Evolutionary conservation across 768 basidiomycete genomes (phyloP).

Genomic region (Amanita brunnescens): DNA sequence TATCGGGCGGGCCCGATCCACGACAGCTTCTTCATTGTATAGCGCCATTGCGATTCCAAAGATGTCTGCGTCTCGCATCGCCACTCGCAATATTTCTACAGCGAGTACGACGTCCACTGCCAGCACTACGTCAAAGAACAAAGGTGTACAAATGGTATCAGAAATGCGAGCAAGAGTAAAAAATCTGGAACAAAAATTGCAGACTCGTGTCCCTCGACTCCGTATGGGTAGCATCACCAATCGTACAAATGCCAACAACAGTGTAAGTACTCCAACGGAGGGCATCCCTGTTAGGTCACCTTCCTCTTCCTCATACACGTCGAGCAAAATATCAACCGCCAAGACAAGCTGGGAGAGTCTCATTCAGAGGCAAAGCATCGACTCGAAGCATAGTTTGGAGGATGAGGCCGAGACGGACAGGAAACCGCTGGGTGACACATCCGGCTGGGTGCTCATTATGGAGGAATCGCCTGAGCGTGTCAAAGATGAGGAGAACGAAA

Average conservation of each 20-base stretch:
- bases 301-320: constrained; percentile 28
- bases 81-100: constrained; percentile 29
- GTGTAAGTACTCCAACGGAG: constrained; percentile 13
- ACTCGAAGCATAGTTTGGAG: constrained; percentile 39
- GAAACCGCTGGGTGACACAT: constrained; percentile 44
- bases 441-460: constrained; percentile 87
- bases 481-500: constrained; percentile 47
- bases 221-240: constrained; percentile 73
- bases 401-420: constrained; percentile 36
- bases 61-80: constrained; percentile 38
- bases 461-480: constrained; percentile 72
- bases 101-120: constrained; percentile 33
- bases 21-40: constrained; percentile 44
- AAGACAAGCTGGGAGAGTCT: constrained; percentile 36
- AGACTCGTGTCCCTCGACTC: constrained; percentile 76
- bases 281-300: constrained; percentile 18
- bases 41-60: constrained; percentile 38
- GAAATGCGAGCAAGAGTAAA: constrained; percentile 84
- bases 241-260: constrained; percentile 32
- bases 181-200: constrained; percentile 79
- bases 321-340: constrained; percentile 31
- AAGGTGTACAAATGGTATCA: constrained; percentile 87
- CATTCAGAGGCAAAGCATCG: constrained; percentile 32
- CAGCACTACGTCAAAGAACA: constrained; percentile 55
- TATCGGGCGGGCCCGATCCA: constrained; percentile 44